Evolutionary conservation across 208 protist species (phyloP), one percentile per base, ranked within the genome.

Genomic region (Trypanosoma vivax): DNA sequence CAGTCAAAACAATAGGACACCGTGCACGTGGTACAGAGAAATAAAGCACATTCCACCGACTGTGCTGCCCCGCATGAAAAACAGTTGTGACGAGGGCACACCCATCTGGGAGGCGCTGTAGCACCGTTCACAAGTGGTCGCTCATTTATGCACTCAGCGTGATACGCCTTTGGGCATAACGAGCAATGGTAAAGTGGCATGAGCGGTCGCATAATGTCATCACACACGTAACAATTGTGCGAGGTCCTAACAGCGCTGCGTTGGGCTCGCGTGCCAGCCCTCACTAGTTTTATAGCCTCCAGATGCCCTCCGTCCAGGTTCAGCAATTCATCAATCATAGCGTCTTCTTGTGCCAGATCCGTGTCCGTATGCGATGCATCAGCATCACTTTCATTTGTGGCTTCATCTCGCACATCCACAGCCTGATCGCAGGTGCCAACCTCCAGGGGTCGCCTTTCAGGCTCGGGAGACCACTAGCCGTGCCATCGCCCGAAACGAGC

Each of bases 1-100:
- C 87, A 94, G 63, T 91, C 87, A 58, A 91, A 90, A 71, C 87
- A 94, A 66, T 82, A 88, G 5, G 87, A 67, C 3, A 73, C 56
- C 5, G 83, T 77, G 60, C 87, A 94, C 45, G 63, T 60, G 18
- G 54, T 66, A 54, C 87, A 94, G 81, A 91, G 77, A 48, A 94
- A 94, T 38, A 91, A 71, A 30, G 83, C 83, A 2, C 83, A 83
- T 33, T 91, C 87, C 6, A 67, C 67, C 0, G 33, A 34, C 39
- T 83, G 66, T 43, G 54, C 35, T 60, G 88, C 90, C 19, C 69
- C 76, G 49, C 87, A 94, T 27, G 50, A 24, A 34, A 14, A 16
- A 52, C 87, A 94, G 29, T 31, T 53, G 48, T 94, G 87, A 2
- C 87, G 72, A 9, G 80, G 76, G 48, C 87, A 94, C 18, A 65